Percentiles rank a stretch among this genome's conserved stretches.
These are phyloP conservation scores for Trypanosoma rangeli DNA, from an alignment of 208 protist species.

Conservation along the genomic window DNA sequence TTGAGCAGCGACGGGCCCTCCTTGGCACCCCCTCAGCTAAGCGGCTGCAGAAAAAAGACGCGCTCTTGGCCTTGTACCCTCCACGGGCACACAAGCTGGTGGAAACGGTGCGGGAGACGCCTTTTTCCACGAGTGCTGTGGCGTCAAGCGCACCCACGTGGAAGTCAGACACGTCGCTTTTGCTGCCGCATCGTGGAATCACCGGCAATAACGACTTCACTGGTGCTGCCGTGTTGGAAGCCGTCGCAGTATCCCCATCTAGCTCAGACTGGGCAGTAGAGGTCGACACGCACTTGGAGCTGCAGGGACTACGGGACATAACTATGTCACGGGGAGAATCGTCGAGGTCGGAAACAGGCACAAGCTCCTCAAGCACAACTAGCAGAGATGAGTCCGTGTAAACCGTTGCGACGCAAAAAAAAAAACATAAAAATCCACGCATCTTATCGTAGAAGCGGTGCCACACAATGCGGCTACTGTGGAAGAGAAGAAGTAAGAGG, in stretches of 20 bases:
- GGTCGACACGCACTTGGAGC: neutral
- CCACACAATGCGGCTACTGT: neutral
- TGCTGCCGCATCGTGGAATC: neutral
- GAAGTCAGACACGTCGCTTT: neutral
- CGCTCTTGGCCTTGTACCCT: neutral
- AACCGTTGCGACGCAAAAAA: neutral
- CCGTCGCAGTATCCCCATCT: neutral
- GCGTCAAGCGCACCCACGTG: neutral
- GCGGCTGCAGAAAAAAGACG: neutral
- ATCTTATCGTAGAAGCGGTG: neutral
- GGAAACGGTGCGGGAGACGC: neutral
- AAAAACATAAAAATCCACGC: neutral
- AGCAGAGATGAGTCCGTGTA: neutral
- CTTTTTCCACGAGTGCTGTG: neutral
- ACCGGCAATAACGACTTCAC: neutral
- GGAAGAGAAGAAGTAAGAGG: neutral
- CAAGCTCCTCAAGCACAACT: neutral
- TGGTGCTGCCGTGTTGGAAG: neutral
- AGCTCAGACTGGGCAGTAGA: neutral
- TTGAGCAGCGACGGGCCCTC: neutral
- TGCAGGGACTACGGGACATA: neutral
- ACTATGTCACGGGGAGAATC: neutral
- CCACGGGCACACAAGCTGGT: neutral
- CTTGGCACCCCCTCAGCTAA: neutral
- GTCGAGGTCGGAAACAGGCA: neutral